Percentiles rank a stretch among this genome's conserved stretches.
Evolutionary conservation across 2,329 filamentous ascomycete species (phyloP).

Genomic region (Metarhizium rileyi): DNA sequence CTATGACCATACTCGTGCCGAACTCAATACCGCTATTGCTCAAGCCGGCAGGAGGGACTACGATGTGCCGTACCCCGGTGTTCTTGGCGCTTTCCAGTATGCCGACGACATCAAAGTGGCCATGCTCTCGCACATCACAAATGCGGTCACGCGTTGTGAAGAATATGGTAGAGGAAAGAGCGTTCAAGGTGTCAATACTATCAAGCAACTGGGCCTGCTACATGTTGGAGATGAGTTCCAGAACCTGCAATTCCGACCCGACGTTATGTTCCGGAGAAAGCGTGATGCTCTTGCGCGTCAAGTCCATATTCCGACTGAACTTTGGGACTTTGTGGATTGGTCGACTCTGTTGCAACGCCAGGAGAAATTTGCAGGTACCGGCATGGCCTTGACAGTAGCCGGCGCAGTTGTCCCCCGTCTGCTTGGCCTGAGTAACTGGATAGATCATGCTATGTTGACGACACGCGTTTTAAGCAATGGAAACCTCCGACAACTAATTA

Average conservation of each 20-base stretch:
- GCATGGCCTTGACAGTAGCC: conserved; percentile 87
- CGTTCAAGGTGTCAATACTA: conserved; percentile 70
- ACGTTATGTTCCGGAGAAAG: conserved; percentile 87
- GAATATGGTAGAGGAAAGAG: conserved; percentile 74
- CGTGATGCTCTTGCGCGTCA: conserved; percentile 74
- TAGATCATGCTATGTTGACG: conserved; percentile 76
- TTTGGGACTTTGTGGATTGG: conserved; percentile 91
- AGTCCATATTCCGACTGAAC: conserved; percentile 77
- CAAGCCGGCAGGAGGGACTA: conserved; percentile 69
- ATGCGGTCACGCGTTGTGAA: conserved; percentile 70
- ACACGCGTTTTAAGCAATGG: conserved; percentile 72
- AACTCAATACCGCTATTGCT: conserved; percentile 64
- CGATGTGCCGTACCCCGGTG: conserved; percentile 75
- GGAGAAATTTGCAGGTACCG: conserved; percentile 88
- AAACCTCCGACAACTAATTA: conserved; percentile 68
- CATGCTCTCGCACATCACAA: conserved; percentile 81
- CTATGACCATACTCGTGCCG: conserved; percentile 71
- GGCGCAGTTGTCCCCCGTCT: conserved; percentile 76
- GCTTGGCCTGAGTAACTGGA: conserved; percentile 76
- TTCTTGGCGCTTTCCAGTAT: conserved; percentile 80
- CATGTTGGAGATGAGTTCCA: conserved; percentile 84
- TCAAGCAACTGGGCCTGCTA: conserved; percentile 78
- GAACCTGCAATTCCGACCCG: conserved; percentile 77
- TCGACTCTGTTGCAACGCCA: conserved; percentile 74
- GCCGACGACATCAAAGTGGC: conserved; percentile 87